These are phyloP conservation scores for Leishmania guyanensis DNA, from an alignment of 208 protist genomes.

Conservation along the genomic window DNA sequence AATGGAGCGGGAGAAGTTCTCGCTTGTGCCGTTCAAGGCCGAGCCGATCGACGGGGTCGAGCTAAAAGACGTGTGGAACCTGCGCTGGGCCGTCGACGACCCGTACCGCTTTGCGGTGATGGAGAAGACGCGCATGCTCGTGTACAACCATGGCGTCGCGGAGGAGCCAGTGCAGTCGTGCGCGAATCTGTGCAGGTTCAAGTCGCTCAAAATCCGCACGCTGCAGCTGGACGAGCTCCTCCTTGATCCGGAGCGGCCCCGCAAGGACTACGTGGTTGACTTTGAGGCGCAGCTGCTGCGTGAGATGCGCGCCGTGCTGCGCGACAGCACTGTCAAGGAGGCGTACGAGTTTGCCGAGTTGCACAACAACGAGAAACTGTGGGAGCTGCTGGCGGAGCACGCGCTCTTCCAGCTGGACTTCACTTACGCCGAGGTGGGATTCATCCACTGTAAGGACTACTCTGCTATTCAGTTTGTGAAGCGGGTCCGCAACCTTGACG, in stretches of 20 bases:
- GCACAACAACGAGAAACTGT: conserved; percentile 90
- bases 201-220: conserved; percentile 84
- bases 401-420: conserved; percentile 89
- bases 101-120: conserved; percentile 93
- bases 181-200: conserved; percentile 95
- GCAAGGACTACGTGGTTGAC: conserved; percentile 83
- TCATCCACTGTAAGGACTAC: conserved; percentile 96
- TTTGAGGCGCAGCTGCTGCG: conserved; percentile 91
- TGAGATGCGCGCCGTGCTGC: conserved; percentile 80
- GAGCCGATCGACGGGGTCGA: conserved; percentile 77
- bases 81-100: conserved; percentile 94
- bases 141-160: conserved; percentile 86
- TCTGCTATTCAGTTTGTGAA: conserved; percentile 97
- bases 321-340: conserved; percentile 76
- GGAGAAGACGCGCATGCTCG: conserved; percentile 95
- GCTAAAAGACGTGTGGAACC: conserved; percentile 95
- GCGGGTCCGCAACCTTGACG: conserved; percentile 88
- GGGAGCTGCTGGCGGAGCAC: conserved; percentile 94
- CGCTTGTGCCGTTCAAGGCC: conserved; percentile 64
- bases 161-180: conserved; percentile 92
- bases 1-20: conserved; percentile 59
- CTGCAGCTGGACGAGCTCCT: conserved; percentile 95
- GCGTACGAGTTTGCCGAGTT: conserved; percentile 93
- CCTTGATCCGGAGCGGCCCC: conserved; percentile 88
- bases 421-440: conserved; percentile 91